Evolutionary conservation across 163 green algal species (phyloP).

Genomic region (Scenedesmus sp.): DNA sequence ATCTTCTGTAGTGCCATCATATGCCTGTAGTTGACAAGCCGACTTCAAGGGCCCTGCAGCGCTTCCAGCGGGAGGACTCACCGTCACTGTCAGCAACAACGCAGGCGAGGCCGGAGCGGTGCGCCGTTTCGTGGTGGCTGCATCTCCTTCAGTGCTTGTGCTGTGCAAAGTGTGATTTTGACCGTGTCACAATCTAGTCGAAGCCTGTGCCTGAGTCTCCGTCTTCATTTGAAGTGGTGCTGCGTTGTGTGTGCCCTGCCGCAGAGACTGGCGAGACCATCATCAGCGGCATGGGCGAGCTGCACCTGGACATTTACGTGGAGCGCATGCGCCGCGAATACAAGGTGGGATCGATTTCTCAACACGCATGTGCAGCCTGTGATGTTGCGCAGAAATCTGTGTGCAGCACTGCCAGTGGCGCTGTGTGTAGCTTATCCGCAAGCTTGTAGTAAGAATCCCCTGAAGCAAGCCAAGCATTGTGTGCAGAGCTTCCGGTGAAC

Average conservation of each 20-base stretch:
- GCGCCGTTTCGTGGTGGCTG: conserved; percentile 29
- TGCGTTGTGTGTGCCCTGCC: conserved; percentile 74
- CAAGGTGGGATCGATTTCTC: conserved; percentile 71
- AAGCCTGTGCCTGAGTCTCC: conserved; percentile 39
- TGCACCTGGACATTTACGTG: conserved; percentile 99
- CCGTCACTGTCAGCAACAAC: conserved; percentile 83
- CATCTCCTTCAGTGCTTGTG: background rate
- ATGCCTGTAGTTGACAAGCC: background rate
- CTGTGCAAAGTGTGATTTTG: too few relatives aligned
- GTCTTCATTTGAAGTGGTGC: conserved; percentile 22
- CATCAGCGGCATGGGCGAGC: conserved; percentile 97
- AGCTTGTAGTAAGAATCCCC: too few relatives aligned
- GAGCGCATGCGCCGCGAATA: conserved; percentile 99
- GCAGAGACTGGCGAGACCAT: conserved; percentile 94
- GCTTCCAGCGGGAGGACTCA: conserved; percentile 98
- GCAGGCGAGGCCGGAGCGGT: background rate
- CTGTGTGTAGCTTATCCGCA: background rate
- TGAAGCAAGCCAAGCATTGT: too few relatives aligned
- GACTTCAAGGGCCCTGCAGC: conserved; percentile 88
- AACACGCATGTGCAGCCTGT: background rate
- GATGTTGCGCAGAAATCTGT: background rate
- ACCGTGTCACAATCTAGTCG: conserved; percentile 60
- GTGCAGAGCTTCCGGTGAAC: too few relatives aligned
- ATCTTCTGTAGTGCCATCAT: background rate
- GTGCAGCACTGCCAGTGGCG: background rate